A percentile compares a stretch with the other conserved stretches of the same genome.
Evolutionary conservation across 306 rosid species (phyloP).

Genomic region (Vachellia collinsii): DNA sequence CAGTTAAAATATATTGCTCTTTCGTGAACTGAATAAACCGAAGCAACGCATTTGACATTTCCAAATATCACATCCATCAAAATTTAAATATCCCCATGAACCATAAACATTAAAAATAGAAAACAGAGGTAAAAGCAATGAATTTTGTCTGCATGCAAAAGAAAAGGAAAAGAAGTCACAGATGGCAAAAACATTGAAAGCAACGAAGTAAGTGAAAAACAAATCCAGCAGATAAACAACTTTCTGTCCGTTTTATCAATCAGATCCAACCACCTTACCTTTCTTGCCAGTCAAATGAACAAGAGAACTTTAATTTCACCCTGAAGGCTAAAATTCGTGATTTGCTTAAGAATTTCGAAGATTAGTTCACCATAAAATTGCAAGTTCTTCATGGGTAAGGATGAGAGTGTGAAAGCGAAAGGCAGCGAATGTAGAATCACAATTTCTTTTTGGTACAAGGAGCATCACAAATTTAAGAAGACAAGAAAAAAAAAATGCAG

Average conservation of each 20-base stretch:
- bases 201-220: neutral
- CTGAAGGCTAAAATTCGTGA: neutral
- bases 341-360: too few species aligned
- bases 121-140: neutral
- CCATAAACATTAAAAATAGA: conserved; percentile 5
- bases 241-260: neutral
- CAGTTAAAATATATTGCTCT: neutral
- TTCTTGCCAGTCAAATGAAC: neutral
- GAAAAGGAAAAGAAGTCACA: conserved; percentile 16
- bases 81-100: conserved; percentile 5
- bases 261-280: neutral
- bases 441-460: too few species aligned
- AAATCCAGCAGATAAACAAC: neutral
- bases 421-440: too few species aligned
- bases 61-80: conserved; percentile 33
- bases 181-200: conserved; percentile 21
- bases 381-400: too few species aligned
- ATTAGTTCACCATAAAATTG: too few species aligned
- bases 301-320: conserved; percentile 8
- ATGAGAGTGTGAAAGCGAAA: too few species aligned
- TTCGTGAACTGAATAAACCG: neutral
- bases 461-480: too few species aligned
- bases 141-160: conserved; percentile 19
- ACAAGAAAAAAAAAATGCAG: too few species aligned
- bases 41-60: neutral